Conservation (phyloP, 2,329 filamentous ascomycete species). For the Penicillium sp. region DNA sequence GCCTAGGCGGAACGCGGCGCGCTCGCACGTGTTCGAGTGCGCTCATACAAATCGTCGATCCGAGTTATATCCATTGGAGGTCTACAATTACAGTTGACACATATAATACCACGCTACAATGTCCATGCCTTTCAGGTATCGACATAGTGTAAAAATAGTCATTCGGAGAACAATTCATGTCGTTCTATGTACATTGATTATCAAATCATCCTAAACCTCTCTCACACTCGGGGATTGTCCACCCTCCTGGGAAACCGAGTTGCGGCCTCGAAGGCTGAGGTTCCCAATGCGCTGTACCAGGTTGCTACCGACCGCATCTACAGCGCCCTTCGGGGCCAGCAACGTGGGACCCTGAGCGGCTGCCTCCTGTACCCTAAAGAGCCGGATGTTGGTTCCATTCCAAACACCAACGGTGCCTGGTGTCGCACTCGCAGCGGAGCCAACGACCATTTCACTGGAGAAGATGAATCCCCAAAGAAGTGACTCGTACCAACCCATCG, state of each 20-base stretch:
- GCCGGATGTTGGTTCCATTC: slow-evolving; percentile 83
- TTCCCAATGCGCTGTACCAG: slow-evolving; percentile 83
- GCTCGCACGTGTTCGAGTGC: slow-evolving; percentile 11
- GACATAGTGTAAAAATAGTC: neutral
- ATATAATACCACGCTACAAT: neutral
- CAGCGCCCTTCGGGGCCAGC: slow-evolving; percentile 80
- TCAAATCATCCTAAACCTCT: slow-evolving; percentile 31
- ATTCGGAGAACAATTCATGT: slow-evolving; percentile 3
- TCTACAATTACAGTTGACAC: neutral
- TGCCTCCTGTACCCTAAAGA: slow-evolving; percentile 88
- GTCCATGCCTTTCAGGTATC: neutral
- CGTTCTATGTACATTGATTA: slow-evolving; percentile 15
- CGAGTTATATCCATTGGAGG: neutral
- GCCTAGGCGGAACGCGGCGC: slow-evolving; percentile 1
- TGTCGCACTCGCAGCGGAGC: slow-evolving; percentile 47
- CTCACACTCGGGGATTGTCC: slow-evolving; percentile 33
- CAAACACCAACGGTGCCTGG: slow-evolving; percentile 89
- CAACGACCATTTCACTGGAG: slow-evolving; percentile 75
- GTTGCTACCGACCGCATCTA: slow-evolving; percentile 89
- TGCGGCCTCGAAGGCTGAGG: slow-evolving; percentile 60
- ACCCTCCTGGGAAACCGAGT: slow-evolving; percentile 31
- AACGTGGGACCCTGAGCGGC: slow-evolving; percentile 76
- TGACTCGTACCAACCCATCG: slow-evolving; percentile 93
- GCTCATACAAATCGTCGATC: neutral
- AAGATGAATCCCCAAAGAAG: slow-evolving; percentile 93